phyloP scores from a whole-genome alignment of 257 asterid genomes.

The Prunella vulgaris region DNA sequence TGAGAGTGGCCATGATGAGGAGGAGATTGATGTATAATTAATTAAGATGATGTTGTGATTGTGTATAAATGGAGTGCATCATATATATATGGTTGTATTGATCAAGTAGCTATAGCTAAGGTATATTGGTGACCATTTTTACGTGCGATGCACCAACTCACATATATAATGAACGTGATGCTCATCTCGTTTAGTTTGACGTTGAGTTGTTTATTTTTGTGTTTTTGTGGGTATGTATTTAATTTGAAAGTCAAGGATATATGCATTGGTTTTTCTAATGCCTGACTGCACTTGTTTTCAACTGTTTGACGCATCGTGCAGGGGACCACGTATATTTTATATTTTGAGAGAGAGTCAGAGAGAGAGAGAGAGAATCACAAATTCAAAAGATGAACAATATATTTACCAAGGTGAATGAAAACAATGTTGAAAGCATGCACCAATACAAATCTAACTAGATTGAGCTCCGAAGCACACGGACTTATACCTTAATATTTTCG shows the following conservation, averaged over 20 bases:
- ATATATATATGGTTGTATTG: neutral
- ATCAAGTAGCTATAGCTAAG: too few species aligned
- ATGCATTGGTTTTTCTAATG: neutral
- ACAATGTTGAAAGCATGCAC: too few species aligned
- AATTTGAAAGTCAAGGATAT: conserved; percentile 13
- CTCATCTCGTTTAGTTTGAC: conserved; percentile 27
- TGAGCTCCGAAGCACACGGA: too few species aligned
- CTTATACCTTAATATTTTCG: too few species aligned
- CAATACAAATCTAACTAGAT: too few species aligned
- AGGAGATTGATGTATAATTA: neutral
- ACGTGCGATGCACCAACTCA: conserved; percentile 45
- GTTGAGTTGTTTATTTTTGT: neutral
- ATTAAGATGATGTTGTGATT: too few species aligned
- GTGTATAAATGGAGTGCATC: conserved; percentile 1
- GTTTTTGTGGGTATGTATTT: neutral
- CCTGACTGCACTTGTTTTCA: neutral
- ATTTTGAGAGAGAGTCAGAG: too few species aligned
- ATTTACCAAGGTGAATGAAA: too few species aligned
- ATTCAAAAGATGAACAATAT: too few species aligned
- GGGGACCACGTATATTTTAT: neutral
- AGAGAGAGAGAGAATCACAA: too few species aligned
- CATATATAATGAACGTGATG: conserved; percentile 18
- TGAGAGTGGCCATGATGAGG: conserved; percentile 35
- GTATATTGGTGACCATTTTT: conserved; percentile 9
- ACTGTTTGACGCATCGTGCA: neutral